Percentiles rank a stretch among this genome's conserved stretches.
These are phyloP conservation scores for Coix lacrymajobi DNA, from an alignment of 176 grass and related monocot genomes.

Conservation along the genomic window DNA sequence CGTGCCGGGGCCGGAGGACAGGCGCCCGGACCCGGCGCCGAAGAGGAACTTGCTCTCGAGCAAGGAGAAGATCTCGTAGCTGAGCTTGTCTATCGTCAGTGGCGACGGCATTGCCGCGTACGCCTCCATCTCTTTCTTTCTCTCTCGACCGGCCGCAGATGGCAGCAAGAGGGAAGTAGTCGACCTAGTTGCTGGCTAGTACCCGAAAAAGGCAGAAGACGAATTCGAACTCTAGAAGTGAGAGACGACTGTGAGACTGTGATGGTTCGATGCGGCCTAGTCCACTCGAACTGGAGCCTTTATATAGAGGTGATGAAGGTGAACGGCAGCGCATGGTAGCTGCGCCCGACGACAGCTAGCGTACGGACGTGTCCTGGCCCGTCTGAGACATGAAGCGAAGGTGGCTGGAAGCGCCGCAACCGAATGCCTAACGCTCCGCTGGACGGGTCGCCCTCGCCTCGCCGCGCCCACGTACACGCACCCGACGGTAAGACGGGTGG, in stretches of 20 bases:
- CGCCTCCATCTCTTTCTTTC: background rate
- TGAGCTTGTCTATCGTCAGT: conserved; percentile 31
- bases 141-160: background rate
- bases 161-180: background rate
- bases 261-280: background rate
- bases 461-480: background rate
- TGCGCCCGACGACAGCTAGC: background rate
- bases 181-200: background rate
- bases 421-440: background rate
- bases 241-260: background rate
- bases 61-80: conserved; percentile 65
- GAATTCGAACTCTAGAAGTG: background rate
- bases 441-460: background rate
- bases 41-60: conserved; percentile 76
- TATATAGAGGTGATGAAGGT: background rate
- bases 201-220: background rate
- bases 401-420: conserved; percentile 29
- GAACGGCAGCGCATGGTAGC: background rate
- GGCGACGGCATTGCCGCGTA: conserved; percentile 24
- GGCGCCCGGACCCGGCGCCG: background rate
- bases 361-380: conserved; percentile 12
- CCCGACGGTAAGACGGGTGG: background rate
- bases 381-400: conserved; percentile 30
- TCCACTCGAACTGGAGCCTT: background rate
- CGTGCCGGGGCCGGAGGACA: conserved; percentile 38